Evolutionary conservation across 257 asterid genomes (phyloP), one percentile per base, ranked within the genome.

Genomic region (Euphrasia confusa): DNA sequence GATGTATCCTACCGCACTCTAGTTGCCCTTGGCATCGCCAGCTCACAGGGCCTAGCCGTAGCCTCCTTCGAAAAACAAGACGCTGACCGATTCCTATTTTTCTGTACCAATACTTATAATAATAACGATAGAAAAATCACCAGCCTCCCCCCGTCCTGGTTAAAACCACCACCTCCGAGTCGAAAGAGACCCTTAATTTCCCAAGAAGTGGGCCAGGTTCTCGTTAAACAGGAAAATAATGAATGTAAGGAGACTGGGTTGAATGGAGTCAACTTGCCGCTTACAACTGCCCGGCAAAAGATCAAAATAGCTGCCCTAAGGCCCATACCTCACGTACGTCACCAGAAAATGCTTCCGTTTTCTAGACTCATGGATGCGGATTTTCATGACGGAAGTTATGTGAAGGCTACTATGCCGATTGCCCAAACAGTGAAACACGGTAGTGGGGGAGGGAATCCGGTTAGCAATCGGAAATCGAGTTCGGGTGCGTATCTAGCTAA

Each of bases 331-430:
- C 99, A 89, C 42, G 72, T 87, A 65, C 95, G 87, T 56, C 95
- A 93, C 83, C 96, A 83, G 65, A 93, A 87, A 74, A 85, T 93
- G 99, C 95, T 93, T 24, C 99, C 99, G 1, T 93, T 93, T 78
- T 80, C 97, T 13, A 78, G 84, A 50, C 69, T 78, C 68, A 60
- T 71, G 4, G 84, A 75, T 30, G 71, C 68, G 32, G 94, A 80
- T 54, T 67, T 71, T 57, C 77, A 72, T 26, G 95, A 85, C 35
- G 90, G 92, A 30, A 74, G 64, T 77, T 85, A 58, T 42, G 72
- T 72, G 68, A 93, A 85, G 78, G 77, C 80, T 32, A 81, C 54
- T 66, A 59, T 84, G 61, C 89, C 95, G 0, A 27, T 64, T 66
- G 77, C 79, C 74, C 83, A 37, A 37, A 37, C 95, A 17, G 70